Percentiles rank a stretch among this genome's conserved stretches.
These are phyloP conservation scores for Auriscalpium vulgare DNA, from an alignment of 768 basidiomycete species.

Conservation along the genomic window DNA sequence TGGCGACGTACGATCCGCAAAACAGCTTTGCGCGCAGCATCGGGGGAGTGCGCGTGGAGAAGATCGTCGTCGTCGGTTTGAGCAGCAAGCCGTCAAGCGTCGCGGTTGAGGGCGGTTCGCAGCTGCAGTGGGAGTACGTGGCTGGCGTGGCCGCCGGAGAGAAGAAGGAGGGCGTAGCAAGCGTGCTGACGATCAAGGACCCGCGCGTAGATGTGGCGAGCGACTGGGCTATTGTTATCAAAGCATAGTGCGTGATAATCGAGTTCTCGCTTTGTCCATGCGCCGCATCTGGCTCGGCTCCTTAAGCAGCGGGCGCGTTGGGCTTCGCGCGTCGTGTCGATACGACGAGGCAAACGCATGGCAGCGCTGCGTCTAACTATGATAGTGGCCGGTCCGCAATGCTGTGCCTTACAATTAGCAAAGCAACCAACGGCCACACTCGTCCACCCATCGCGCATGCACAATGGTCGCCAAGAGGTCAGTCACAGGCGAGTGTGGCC, in stretches of 20 bases:
- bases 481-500: too few species aligned
- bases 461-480: too few species aligned
- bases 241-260: constrained; percentile 7
- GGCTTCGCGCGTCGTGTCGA: neutral
- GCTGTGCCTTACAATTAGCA: neutral
- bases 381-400: neutral
- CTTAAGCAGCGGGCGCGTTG: neutral
- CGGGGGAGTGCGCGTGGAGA: constrained; percentile 69
- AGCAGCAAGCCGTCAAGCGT: constrained; percentile 53
- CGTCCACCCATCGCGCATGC: too few species aligned
- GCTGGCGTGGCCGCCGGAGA: constrained; percentile 48
- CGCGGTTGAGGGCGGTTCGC: constrained; percentile 37
- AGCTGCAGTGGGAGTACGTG: constrained; percentile 62
- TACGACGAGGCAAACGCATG: too few species aligned
- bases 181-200: constrained; percentile 69
- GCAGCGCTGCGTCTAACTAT: too few species aligned
- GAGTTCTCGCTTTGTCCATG: neutral
- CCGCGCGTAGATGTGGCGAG: constrained; percentile 48
- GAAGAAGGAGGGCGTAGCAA: constrained; percentile 57
- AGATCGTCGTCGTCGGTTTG: constrained; percentile 74
- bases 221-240: constrained; percentile 56
- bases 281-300: neutral
- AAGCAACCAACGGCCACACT: too few species aligned
- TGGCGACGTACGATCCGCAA: constrained; percentile 39
- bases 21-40: constrained; percentile 70